Evolutionary conservation across 2,329 filamentous ascomycete species (phyloP), one percentile per base, ranked within the genome.

Genomic region (Erysiphe neolycopersici): DNA sequence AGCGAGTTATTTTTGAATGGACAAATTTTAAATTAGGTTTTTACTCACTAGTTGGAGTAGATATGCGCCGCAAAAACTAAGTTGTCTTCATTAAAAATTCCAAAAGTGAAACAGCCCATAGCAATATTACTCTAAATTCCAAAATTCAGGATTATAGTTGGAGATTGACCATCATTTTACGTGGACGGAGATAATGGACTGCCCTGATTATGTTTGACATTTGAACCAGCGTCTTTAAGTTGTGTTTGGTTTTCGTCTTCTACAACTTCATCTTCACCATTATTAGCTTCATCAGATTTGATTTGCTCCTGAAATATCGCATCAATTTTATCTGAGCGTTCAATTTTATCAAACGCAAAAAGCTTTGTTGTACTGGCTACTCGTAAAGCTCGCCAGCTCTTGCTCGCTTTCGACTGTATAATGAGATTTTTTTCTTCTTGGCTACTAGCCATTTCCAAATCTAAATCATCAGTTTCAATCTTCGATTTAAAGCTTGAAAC

Each of bases 381-480:
- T 43, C 89, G 74, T 48, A 98, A 63, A 5, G 83, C 81, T 51
- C 85, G 73, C 89, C 89, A 98, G 45, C 75, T 79, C 59, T 91
- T 87, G 62, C 83, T 93, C 17, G 77, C 73, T 58, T 91, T 92
- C 44, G 75, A 69, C 49, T 80, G 79, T 8, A 74, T 58, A 17
- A 71, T 66, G 0, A 62, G 61, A 49, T 68, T 71, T 43, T 71
- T 67, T 45, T 68, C 61, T 59, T 70, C 62, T 63, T 68, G 51
- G 60, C 73, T 67, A 36, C 63, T 73, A 10, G 81, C 78, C 68
- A 87, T 83, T 17, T 84, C 80, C 43, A 92, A 73, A 57, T 94
- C 83, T 52, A 94, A 74, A 45, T 92, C 79, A 54, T 83, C 79
- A 44, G 75, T 70, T 48, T 76, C 72, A 49, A 94, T 84, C 47